Conservation (phyloP, 2,329 filamentous ascomycete genomes). For the Cytospora paraplurivora region DNA sequence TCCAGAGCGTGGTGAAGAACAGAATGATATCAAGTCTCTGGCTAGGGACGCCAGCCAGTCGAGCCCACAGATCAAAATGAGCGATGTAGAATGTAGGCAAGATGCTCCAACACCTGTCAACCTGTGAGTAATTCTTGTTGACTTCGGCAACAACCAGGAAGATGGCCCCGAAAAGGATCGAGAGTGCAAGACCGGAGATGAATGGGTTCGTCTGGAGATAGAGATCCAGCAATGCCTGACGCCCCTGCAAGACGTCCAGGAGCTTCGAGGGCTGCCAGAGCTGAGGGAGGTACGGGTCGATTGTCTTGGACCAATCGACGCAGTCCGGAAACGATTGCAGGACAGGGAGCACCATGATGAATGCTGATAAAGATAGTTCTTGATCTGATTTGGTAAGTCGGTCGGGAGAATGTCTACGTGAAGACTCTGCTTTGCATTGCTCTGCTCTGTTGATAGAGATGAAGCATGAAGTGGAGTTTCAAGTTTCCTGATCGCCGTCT, state of each 20-base stretch:
- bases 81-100: conserved; percentile 83
- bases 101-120: conserved; percentile 90
- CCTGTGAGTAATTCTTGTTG: conserved; percentile 95
- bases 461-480: neutral
- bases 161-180: conserved; percentile 68
- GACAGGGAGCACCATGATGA: conserved; percentile 69
- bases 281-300: conserved; percentile 73
- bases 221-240: conserved; percentile 65
- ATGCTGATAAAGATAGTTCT: neutral
- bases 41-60: conserved; percentile 70
- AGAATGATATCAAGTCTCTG: conserved; percentile 72
- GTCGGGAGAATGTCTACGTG: neutral
- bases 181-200: conserved; percentile 71
- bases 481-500: neutral
- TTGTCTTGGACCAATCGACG: conserved; percentile 72
- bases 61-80: conserved; percentile 84
- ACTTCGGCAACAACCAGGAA: conserved; percentile 78
- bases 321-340: conserved; percentile 73
- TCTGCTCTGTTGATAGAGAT: neutral
- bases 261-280: conserved; percentile 70
- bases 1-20: conserved; percentile 74
- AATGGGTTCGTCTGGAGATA: conserved; percentile 88
- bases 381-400: neutral
- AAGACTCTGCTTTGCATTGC: neutral
- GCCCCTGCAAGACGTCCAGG: conserved; percentile 59